Evolutionary conservation across 2,329 filamentous ascomycete species (phyloP).

Genomic region (Alternaria angustiovoidea): DNA sequence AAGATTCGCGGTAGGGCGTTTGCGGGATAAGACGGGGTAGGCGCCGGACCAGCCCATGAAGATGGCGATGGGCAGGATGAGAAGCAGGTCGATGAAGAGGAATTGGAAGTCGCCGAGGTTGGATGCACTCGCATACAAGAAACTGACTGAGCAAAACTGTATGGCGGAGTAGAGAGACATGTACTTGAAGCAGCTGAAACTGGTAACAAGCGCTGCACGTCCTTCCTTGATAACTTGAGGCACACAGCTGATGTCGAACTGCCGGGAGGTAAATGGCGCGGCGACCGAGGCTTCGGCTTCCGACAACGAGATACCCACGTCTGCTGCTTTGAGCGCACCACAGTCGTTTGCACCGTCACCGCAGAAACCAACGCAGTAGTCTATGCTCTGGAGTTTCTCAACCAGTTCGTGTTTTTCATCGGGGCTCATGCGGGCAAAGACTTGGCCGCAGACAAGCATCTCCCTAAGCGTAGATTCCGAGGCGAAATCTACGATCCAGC

Average conservation of each 20-base stretch:
- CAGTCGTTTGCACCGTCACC: conserved; percentile 98
- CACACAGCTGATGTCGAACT: conserved; percentile 97
- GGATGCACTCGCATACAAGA: conserved; percentile 90
- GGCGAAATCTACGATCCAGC: conserved; percentile 94
- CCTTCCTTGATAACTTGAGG: conserved; percentile 93
- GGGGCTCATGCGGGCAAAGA: conserved; percentile 98
- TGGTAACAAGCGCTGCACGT: conserved; percentile 92
- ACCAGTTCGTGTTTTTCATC: conserved; percentile 98
- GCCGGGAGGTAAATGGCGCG: conserved; percentile 93
- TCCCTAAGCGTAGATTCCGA: conserved; percentile 79
- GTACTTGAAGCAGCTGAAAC: conserved; percentile 99
- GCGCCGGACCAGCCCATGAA: conserved; percentile 99
- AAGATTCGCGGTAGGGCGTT: conserved; percentile 88
- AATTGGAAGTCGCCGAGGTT: conserved; percentile 99
- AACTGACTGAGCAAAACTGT: conserved; percentile 96
- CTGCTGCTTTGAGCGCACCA: conserved; percentile 93
- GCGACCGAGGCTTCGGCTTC: conserved; percentile 98
- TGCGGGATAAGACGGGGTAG: conserved; percentile 76
- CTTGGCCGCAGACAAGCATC: conserved; percentile 90
- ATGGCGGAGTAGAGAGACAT: conserved; percentile 99
- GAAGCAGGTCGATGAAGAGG: conserved; percentile 88
- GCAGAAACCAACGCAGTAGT: conserved; percentile 95
- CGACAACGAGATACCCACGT: conserved; percentile 95
- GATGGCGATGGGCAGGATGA: conserved; percentile 95
- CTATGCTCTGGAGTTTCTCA: conserved; percentile 94